Conservation (phyloP, 176 grass and related monocot species). For the Bolboschoenus planiculmis region DNA sequence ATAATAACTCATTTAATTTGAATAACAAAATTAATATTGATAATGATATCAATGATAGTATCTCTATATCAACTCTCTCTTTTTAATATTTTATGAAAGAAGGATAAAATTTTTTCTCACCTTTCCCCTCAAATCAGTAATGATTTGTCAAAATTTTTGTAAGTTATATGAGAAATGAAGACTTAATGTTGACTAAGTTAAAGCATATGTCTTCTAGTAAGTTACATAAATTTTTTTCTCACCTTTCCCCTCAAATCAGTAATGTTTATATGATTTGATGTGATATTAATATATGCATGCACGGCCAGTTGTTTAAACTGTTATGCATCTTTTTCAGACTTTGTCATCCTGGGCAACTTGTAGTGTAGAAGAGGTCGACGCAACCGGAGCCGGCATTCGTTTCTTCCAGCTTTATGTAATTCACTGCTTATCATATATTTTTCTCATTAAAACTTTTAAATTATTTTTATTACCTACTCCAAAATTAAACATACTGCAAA, state of each 20-base stretch:
- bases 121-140: neutral
- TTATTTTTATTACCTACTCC: neutral
- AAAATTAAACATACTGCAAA: neutral
- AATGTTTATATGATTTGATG: conserved; percentile 4
- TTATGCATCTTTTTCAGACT: conserved; percentile 37
- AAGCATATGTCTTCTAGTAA: no score
- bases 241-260: neutral
- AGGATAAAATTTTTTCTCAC: no score
- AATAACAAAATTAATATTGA: no score
- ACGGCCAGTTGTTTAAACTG: neutral
- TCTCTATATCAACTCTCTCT: no score
- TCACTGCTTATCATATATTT: neutral
- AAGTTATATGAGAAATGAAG: neutral
- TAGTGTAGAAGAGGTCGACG: conserved; percentile 81
- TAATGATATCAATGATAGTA: no score
- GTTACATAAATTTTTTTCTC: no score
- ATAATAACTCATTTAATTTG: no score
- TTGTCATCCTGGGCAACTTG: conserved; percentile 86
- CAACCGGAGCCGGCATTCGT: conserved; percentile 74
- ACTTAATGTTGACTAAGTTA: neutral
- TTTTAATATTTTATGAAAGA: no score
- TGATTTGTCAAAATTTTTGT: neutral
- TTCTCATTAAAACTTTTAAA: neutral
- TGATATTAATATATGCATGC: neutral
- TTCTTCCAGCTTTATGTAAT: conserved; percentile 98